Base-by-base conservation (phyloP, 1,284 basidiomycete genomes). In the Veloboletus limbatus region DNA sequence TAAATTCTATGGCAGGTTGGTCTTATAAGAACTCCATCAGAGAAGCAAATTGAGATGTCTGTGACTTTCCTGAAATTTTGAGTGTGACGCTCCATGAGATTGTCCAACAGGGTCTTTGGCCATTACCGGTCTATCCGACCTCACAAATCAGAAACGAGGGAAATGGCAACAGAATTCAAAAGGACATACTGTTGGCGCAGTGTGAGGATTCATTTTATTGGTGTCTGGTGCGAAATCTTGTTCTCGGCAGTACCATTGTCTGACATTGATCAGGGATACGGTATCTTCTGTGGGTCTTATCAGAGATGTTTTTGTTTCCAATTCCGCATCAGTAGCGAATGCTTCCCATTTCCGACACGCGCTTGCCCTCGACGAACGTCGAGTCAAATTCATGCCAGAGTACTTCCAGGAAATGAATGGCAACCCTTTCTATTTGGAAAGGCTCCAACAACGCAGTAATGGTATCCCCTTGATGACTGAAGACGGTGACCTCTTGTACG, bases 361-460 rank as follows among this genome's bases (percentile, higher is more conserved):
- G 0, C 62, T 71, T 8, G 63, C 65, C 13, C 61, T 71, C 2
- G 69, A 71, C 46, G 69, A 72, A 43, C 54, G 53, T 21, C 61
- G 66, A 53, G 49, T 69, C 27, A 69, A 69, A 39, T 72, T 72
- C 49, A 58, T 68, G 43, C 67, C 70, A 0, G 71, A 73, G 46
- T 66, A 66, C 21, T 58, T 59, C 21, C 1, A 1, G 6, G 59
- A 58, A 16, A 14, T 52, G 28, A 58, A 55, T 7, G n/a, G n/a
- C n/a, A n/a, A n/a, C n/a, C n/a, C n/a, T n/a, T n/a, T n/a, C n/a
- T n/a, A n/a, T n/a, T n/a, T n/a, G n/a, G n/a, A n/a, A n/a, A n/a
- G n/a, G n/a, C n/a, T n/a, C n/a, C n/a, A n/a, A n/a, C n/a, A n/a
- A n/a, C n/a, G n/a, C n/a, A n/a, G n/a, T n/a, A n/a, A n/a, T n/a